Conservation (phyloP, 2,329 filamentous ascomycete species). For the Fusarium sublunatum region DNA sequence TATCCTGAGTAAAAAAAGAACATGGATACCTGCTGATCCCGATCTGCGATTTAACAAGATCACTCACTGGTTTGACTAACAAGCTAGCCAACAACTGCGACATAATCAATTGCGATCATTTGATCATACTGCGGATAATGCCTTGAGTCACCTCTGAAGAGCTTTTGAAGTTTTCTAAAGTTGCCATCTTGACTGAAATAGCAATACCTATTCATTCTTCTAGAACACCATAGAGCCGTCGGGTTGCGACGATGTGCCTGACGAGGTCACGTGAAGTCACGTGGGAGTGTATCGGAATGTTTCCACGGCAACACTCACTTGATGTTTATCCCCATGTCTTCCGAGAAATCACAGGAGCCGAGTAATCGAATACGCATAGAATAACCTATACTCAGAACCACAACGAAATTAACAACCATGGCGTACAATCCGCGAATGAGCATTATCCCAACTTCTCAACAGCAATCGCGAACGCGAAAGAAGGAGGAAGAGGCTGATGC, state of each 20-base stretch:
- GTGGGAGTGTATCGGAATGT: constrained; percentile 31
- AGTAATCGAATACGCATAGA: constrained; percentile 5
- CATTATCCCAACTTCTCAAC: constrained; percentile 66
- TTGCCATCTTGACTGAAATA: constrained; percentile 8
- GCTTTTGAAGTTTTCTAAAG: too few relatives aligned
- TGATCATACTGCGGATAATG: too few relatives aligned
- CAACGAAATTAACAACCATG: constrained; percentile 54
- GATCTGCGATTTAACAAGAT: too few relatives aligned
- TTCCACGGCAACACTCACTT: constrained; percentile 43
- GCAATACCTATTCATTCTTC: neutral
- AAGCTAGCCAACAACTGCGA: too few relatives aligned
- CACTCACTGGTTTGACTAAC: too few relatives aligned
- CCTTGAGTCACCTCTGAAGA: too few relatives aligned
- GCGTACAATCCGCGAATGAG: constrained; percentile 70
- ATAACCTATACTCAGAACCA: neutral
- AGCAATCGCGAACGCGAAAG: constrained; percentile 64
- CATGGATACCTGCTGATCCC: too few relatives aligned
- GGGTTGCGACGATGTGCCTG: neutral
- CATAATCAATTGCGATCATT: too few relatives aligned
- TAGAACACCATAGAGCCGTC: constrained; percentile 1
- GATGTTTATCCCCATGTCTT: constrained; percentile 37
- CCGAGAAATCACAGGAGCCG: constrained; percentile 19
- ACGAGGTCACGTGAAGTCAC: constrained; percentile 35
- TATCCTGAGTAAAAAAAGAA: too few relatives aligned
- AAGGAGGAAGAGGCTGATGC: constrained; percentile 70